These are phyloP conservation scores for Fibroporia radiculosa DNA, from an alignment of 768 basidiomycete species.

Conservation along the genomic window DNA sequence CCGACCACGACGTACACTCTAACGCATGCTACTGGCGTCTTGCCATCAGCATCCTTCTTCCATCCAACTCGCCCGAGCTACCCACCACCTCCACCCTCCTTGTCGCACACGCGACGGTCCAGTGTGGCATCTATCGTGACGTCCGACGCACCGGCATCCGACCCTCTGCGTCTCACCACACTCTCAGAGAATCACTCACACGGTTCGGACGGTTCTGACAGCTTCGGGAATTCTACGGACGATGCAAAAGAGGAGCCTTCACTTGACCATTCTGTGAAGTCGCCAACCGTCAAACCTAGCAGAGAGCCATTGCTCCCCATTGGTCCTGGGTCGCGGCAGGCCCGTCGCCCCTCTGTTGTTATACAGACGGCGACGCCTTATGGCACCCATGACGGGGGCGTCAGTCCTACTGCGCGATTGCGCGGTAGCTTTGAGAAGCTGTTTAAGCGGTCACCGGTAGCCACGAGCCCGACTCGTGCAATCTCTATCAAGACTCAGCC, in stretches of 20 bases:
- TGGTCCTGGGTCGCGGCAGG: constrained; percentile 18
- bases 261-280: constrained; percentile 33
- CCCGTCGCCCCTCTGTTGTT: constrained; percentile 20
- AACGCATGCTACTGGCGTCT: constrained; percentile 68
- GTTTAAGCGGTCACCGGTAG: constrained; percentile 27
- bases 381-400: constrained; percentile 21
- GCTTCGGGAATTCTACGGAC: constrained; percentile 21
- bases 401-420: constrained; percentile 30
- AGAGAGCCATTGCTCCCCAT: constrained; percentile 68
- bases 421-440: constrained; percentile 57
- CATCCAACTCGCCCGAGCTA: constrained; percentile 55
- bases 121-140: constrained; percentile 22
- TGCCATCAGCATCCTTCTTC: constrained; percentile 76
- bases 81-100: constrained; percentile 34
- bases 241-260: constrained; percentile 24
- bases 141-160: constrained; percentile 17
- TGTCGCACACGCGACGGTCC: constrained; percentile 22
- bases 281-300: constrained; percentile 44
- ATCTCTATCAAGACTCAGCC: constrained; percentile 10
- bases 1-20: constrained; percentile 18
- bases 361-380: constrained; percentile 17
- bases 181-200: constrained; percentile 30
- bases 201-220: constrained; percentile 37
- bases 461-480: constrained; percentile 10
- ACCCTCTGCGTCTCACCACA: constrained; percentile 34